Base-by-base conservation (phyloP, 163 green algal species). In the Smithsoniella earleae region DNA sequence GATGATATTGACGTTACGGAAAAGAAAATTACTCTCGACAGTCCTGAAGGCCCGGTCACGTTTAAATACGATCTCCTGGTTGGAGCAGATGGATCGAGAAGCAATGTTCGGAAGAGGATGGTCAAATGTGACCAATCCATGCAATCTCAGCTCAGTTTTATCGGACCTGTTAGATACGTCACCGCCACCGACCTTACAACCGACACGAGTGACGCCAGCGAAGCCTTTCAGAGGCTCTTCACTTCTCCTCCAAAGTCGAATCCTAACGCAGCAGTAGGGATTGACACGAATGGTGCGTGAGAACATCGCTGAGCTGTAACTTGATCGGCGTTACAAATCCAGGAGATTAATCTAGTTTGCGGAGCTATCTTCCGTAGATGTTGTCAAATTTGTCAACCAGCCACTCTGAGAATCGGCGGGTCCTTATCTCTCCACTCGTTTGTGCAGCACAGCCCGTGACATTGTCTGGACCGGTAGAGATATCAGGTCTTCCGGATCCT, bases 101-200 rank as follows among this genome's bases (percentile, higher is more conserved):
- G 49, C 13, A 27, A 64, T 13, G 49, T 64, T 6, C 49, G 49
- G 25, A 64, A 64, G 13, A 27, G 31, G 49, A 25, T 64, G 6
- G 49, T 64, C 13, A 64, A 64, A 18, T 36, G 49, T 64, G 49
- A 64, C 13, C 49, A 27, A 10, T 64, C 49, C 8, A 64, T 64
- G 49, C 31, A 64, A 27, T 64, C 49, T 36, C 25, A 64, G 49
- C 33, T 36, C 13, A 13, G 49, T 27, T 64, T 64, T 64, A 27
- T 64, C 33, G 49, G 49, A 25, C 49, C 49, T 36, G 16, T 64
- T 25, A 25, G 49, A 1, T 64, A 64, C 13, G 49, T 64, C 25
- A 64, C 49, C 13, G 49, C 49, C 31, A 64, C 49, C 49, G 5
- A 18, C 25, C 49, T 64, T 6, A 27, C 31, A 64, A 27, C 33